Conservation (phyloP, 441 rosid genomes). For the Cnidoscolus chayamansa region DNA sequence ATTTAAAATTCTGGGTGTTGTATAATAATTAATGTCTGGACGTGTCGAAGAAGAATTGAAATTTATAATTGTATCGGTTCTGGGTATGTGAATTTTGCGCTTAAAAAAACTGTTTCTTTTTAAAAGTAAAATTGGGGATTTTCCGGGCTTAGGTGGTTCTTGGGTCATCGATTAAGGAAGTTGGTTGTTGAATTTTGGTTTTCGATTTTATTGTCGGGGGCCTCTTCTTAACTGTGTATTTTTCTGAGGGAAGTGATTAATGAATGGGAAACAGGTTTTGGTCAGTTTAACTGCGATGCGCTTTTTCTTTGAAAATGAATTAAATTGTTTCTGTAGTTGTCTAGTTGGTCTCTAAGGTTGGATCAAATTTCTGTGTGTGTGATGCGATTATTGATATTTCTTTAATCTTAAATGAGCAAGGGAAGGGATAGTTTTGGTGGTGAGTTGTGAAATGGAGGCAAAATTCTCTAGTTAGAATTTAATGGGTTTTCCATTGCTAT, state of each 20-base stretch:
- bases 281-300: neutral
- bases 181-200: conserved; percentile 10
- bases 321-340: neutral
- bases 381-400: neutral
- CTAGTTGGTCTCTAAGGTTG: conserved; percentile 11
- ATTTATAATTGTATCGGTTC: conserved; percentile 28
- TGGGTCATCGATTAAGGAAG: neutral
- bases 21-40: conserved; percentile 26
- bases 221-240: neutral
- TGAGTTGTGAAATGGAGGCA: conserved; percentile 14
- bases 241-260: conserved; percentile 1
- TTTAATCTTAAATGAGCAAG: neutral
- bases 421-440: conserved; percentile 6
- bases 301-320: conserved; percentile 13
- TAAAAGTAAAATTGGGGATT: neutral
- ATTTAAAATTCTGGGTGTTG: conserved; percentile 32
- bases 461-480: conserved; percentile 8
- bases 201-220: conserved; percentile 4
- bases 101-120: neutral
- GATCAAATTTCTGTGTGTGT: conserved; percentile 3
- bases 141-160: neutral
- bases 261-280: conserved; percentile 10
- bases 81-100: conserved; percentile 17
- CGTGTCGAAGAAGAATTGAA: conserved; percentile 22
- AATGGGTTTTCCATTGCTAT: neutral